Evolutionary conservation across 768 basidiomycete species (phyloP).

Genomic region (Pulveroboletus sp.): DNA sequence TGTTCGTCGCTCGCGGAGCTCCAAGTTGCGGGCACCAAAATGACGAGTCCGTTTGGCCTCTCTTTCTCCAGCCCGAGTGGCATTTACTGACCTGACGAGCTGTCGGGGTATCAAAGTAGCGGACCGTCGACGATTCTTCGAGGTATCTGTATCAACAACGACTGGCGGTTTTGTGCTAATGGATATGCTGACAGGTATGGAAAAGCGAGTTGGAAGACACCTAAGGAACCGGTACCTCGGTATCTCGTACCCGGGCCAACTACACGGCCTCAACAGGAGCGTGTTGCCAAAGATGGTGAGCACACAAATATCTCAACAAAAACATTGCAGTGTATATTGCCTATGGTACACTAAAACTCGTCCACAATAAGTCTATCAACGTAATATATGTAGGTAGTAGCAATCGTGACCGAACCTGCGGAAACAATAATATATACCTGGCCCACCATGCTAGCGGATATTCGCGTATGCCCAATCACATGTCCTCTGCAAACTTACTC

Average conservation of each 20-base stretch:
- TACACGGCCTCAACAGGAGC: no score
- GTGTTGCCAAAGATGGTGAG: no score
- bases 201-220: conserved; percentile 14
- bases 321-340: no score
- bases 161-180: background rate
- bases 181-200: conserved; percentile 22
- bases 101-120: conserved; percentile 36
- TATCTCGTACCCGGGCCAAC: no score
- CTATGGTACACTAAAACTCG: background rate
- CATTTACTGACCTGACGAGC: conserved; percentile 44
- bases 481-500: conserved; percentile 28
- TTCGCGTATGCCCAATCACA: conserved; percentile 9
- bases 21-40: conserved; percentile 54
- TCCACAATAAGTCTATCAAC: background rate
- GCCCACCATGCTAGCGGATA: no score
- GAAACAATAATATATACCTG: background rate
- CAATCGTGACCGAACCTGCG: background rate
- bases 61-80: background rate
- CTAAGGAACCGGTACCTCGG: no score
- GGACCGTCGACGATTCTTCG: conserved; percentile 67
- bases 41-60: conserved; percentile 49
- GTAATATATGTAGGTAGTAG: background rate
- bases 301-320: no score
- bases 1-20: conserved; percentile 49
- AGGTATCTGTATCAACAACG: conserved; percentile 35